These are phyloP conservation scores for Gossypium sturtianum DNA, from an alignment of 345 rosid species.

Conservation along the genomic window DNA sequence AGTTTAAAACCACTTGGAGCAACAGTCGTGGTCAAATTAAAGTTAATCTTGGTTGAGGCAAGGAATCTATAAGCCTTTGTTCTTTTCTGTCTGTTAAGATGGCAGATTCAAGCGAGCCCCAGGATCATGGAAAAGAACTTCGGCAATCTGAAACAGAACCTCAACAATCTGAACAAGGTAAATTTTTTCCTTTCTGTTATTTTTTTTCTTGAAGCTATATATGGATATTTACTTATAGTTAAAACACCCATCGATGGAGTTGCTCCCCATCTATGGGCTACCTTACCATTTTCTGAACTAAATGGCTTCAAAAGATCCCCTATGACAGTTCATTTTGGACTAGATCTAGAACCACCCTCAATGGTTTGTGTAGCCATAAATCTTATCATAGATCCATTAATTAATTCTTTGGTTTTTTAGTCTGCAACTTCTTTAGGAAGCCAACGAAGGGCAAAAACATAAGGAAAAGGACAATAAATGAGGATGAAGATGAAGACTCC, in stretches of 20 bases:
- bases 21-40: neutral
- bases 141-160: neutral
- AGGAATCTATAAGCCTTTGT: neutral
- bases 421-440: constrained; percentile 73
- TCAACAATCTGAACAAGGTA: constrained; percentile 12
- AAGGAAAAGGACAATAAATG: constrained; percentile 45
- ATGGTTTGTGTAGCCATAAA: too few relatives aligned
- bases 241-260: too few relatives aligned
- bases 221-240: too few relatives aligned
- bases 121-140: neutral
- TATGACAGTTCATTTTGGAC: too few relatives aligned
- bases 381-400: neutral
- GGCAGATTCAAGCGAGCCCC: neutral
- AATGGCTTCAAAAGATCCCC: too few relatives aligned
- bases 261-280: too few relatives aligned
- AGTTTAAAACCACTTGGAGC: neutral
- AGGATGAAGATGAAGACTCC: constrained; percentile 52
- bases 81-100: neutral
- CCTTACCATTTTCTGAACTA: too few relatives aligned
- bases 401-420: constrained; percentile 29
- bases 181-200: neutral
- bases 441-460: constrained; percentile 65
- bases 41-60: neutral
- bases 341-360: too few relatives aligned
- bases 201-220: neutral